Percentiles rank a stretch among this genome's conserved stretches.
Conservation (phyloP, 1,284 basidiomycete species). For the Ustilago cynodontis region DNA sequence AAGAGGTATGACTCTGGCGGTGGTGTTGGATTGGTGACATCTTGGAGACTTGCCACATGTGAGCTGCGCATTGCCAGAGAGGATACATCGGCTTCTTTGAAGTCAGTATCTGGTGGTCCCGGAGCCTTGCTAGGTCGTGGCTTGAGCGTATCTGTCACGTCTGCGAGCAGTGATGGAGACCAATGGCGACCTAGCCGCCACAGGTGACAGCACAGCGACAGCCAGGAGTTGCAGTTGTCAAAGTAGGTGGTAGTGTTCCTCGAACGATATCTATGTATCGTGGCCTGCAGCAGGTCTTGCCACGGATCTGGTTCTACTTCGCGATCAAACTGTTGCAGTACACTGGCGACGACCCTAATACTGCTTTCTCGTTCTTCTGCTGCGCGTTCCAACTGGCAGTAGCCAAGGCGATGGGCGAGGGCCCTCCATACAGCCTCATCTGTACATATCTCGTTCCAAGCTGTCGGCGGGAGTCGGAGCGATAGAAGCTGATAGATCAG, state of each 20-base stretch:
- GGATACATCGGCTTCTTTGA: background rate
- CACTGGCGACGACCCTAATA: slow-evolving; percentile 22
- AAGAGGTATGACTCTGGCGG: slow-evolving; percentile 9
- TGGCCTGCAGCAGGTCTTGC: slow-evolving; percentile 21
- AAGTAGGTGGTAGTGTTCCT: slow-evolving; percentile 38
- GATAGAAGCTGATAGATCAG: background rate
- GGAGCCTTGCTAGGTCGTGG: background rate
- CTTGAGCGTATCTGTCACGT: background rate
- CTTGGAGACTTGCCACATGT: background rate
- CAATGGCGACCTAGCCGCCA: slow-evolving; percentile 46
- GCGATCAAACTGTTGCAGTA: slow-evolving; percentile 16
- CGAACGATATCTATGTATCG: slow-evolving; percentile 26
- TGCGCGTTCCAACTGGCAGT: slow-evolving; percentile 19
- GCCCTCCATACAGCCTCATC: slow-evolving; percentile 32
- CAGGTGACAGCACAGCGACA: slow-evolving; percentile 30
- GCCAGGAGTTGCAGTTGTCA: slow-evolving; percentile 32
- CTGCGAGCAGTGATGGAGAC: slow-evolving; percentile 9
- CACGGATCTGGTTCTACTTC: background rate
- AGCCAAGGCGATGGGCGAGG: slow-evolving; percentile 23
- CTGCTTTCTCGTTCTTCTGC: slow-evolving; percentile 18
- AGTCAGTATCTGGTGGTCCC: background rate
- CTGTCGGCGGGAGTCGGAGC: background rate
- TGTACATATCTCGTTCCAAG: slow-evolving; percentile 28
- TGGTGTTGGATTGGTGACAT: background rate
- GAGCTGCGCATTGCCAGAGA: background rate